Evolutionary conservation across 78 protist genomes (phyloP).

Genomic region (Diacronema lutheri): DNA sequence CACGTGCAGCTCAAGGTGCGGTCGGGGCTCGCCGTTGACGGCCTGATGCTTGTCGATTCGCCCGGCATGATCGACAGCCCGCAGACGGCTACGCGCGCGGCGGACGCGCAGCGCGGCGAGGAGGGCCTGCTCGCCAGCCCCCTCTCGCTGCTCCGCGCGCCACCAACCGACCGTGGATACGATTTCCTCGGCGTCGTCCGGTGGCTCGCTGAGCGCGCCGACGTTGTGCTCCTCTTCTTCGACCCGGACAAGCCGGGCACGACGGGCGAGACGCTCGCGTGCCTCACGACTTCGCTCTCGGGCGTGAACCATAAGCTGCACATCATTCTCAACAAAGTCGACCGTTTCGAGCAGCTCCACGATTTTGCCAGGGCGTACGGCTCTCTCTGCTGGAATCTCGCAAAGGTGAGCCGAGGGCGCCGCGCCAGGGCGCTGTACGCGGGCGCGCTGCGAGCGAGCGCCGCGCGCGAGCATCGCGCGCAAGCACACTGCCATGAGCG

Average conservation of each 20-base stretch:
- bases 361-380: slow-evolving; percentile 56
- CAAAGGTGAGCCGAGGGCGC: no score
- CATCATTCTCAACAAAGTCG: slow-evolving; percentile 41
- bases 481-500: no score
- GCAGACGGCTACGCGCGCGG: not conserved
- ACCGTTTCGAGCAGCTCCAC: slow-evolving; percentile 23
- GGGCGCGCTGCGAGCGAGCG: no score
- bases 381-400: slow-evolving; percentile 47
- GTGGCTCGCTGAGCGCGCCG: slow-evolving; percentile 51
- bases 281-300: slow-evolving; percentile 19
- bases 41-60: slow-evolving; percentile 28
- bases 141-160: no score
- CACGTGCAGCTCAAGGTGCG: slow-evolving; percentile 38
- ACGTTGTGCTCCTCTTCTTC: slow-evolving; percentile 42
- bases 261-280: slow-evolving; percentile 50
- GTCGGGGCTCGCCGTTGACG: not conserved
- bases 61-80: slow-evolving; percentile 53
- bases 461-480: no score
- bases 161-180: slow-evolving; percentile 31
- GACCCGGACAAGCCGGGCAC: slow-evolving; percentile 46
- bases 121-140: no score
- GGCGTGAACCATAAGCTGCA: slow-evolving; percentile 33
- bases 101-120: not conserved
- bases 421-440: no score
- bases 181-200: slow-evolving; percentile 25